phyloP scores from a whole-genome alignment of 2,329 filamentous ascomycete species.

The Colletotrichum sp. region DNA sequence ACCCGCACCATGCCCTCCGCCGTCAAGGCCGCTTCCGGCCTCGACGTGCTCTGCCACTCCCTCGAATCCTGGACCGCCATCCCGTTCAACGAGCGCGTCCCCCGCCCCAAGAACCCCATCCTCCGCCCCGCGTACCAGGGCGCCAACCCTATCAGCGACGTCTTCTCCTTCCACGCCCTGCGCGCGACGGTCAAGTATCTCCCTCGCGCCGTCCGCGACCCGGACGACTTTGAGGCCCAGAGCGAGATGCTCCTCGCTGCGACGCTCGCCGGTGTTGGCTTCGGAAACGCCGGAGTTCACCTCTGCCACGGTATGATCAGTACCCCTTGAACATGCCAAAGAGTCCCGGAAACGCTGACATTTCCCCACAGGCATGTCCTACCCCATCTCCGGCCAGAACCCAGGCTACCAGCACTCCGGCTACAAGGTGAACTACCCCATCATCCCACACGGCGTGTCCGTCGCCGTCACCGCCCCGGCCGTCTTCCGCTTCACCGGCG shows the following conservation, averaged over 20 bases:
- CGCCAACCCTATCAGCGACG: slow-evolving; percentile 96
- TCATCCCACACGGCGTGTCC: slow-evolving; percentile 95
- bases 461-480: slow-evolving; percentile 93
- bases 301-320: slow-evolving; percentile 62
- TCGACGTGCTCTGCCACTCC: slow-evolving; percentile 94
- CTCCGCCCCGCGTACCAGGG: slow-evolving; percentile 94
- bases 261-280: slow-evolving; percentile 92
- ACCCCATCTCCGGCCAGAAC: slow-evolving; percentile 96
- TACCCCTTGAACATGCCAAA: not conserved
- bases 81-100: slow-evolving; percentile 85
- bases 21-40: slow-evolving; percentile 88
- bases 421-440: slow-evolving; percentile 76
- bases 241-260: slow-evolving; percentile 94
- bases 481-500: slow-evolving; percentile 90
- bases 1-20: slow-evolving; percentile 95
- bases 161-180: slow-evolving; percentile 90
- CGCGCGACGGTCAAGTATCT: slow-evolving; percentile 89
- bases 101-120: slow-evolving; percentile 87
- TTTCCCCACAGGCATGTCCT: slow-evolving; percentile 78
- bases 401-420: slow-evolving; percentile 60
- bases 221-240: slow-evolving; percentile 91
- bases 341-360: not conserved
- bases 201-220: slow-evolving; percentile 83
- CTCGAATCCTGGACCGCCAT: slow-evolving; percentile 98
- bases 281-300: slow-evolving; percentile 97